Evolutionary conservation across 352 stramenopile species (phyloP), one percentile per base, ranked within the genome.

Genomic region (Aphanomyces invadans): DNA sequence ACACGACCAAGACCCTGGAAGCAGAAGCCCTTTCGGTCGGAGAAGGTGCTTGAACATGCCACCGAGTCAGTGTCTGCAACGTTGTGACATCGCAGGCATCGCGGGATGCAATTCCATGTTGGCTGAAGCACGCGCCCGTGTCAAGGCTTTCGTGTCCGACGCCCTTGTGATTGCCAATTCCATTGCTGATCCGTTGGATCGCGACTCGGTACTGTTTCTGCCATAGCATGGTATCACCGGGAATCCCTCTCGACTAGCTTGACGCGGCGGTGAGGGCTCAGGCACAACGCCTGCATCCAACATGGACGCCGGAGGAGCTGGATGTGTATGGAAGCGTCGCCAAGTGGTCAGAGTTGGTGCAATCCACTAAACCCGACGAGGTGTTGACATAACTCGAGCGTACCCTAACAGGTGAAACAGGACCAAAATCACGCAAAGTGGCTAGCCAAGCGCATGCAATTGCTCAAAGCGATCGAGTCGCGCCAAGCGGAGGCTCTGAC

Each of bases 401-500:
- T 42, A 15, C 36, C 15, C 15, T 15, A 15, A 52, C 39, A 46
- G 11, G 23, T 17, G 49, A 70, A 80, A 53, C 70, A 78, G 60
- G 73, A 70, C 11, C 64, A 63, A 4, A 74, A 86, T 39, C 80
- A 88, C n/a, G 74, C 69, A n/a, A 86, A 83, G 44, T 26, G 86
- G 25, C 70, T 91, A 19, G 76, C 65, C 26, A 89, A 91, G 45
- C 79, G 82, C 9, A 70, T 69, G 26, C 77, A 83, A 62, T 69
- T 78, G 23, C 71, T 67, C 28, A 19, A 67, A 33, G 60, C 28
- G 15, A 67, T 67, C 5, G 9, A 67, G 25, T 42, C 28, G 9
- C 57, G 42, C 25, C 19, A 67, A 33, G n/a, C 21, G 25, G 21
- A 31, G 25, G n/a, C n/a, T n/a, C n/a, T n/a, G n/a, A n/a, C n/a